These are phyloP conservation scores for Cairneyella variabilis DNA, from an alignment of 495 filamentous ascomycete genomes.

Conservation along the genomic window DNA sequence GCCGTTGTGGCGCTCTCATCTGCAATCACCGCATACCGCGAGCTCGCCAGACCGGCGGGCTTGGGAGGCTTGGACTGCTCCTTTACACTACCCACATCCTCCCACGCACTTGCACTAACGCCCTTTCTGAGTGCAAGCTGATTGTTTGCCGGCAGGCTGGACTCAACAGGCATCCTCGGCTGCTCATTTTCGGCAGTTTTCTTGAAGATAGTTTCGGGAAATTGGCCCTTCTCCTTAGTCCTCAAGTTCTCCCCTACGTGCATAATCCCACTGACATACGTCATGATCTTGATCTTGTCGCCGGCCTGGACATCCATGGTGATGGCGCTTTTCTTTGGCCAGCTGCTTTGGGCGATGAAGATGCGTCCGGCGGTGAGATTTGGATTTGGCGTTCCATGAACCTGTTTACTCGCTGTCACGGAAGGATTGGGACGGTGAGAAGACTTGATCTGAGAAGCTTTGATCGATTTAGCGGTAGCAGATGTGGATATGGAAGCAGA, in stretches of 20 bases:
- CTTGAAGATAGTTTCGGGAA: conserved; percentile 18
- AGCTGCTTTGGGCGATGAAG: conserved; percentile 15
- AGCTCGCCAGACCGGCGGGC: conserved; percentile 4
- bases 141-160: too few relatives aligned
- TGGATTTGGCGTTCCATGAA: not conserved
- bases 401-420: not conserved
- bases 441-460: not conserved
- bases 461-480: conserved; percentile 6
- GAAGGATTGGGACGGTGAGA: not conserved
- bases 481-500: not conserved
- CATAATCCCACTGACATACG: conserved; percentile 18
- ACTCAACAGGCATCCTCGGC: too few relatives aligned
- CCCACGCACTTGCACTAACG: too few relatives aligned
- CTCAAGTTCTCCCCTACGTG: conserved; percentile 11
- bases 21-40: conserved; percentile 10
- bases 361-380: conserved; percentile 10
- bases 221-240: conserved; percentile 16
- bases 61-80: too few relatives aligned
- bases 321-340: not conserved
- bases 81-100: too few relatives aligned
- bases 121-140: too few relatives aligned
- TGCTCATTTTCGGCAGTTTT: too few relatives aligned
- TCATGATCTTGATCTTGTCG: conserved; percentile 20
- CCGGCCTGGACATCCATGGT: conserved; percentile 16
- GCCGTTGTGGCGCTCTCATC: not conserved